These are phyloP conservation scores for Clohesyomyces aquaticus DNA, from an alignment of 495 filamentous ascomycete genomes.

Conservation along the genomic window DNA sequence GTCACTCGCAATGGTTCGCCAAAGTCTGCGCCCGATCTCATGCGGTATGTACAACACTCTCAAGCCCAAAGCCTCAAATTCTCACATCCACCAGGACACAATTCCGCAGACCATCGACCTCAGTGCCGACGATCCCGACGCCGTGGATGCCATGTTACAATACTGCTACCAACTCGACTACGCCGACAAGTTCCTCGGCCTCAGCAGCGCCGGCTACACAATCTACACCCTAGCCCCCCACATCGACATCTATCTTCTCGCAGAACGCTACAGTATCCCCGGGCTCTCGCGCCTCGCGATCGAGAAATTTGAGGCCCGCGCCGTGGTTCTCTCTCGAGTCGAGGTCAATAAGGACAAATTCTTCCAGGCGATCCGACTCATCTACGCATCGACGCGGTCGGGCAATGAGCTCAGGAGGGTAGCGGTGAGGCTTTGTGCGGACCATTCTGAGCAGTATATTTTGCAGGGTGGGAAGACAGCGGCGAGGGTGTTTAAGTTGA, in stretches of 20 bases:
- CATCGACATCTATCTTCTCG: constrained; percentile 24
- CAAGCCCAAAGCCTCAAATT: too few species aligned
- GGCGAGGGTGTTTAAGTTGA: constrained; percentile 26
- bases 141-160: constrained; percentile 30
- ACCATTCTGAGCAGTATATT: constrained; percentile 22
- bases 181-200: constrained; percentile 27
- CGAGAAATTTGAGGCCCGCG: constrained; percentile 26
- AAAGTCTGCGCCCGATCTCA: constrained; percentile 16
- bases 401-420: constrained; percentile 8
- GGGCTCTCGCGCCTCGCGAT: constrained; percentile 20
- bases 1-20: constrained; percentile 30
- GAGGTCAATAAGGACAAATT: constrained; percentile 29
- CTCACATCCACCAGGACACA: constrained; percentile 6
- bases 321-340: constrained; percentile 15
- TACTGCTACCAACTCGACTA: constrained; percentile 30
- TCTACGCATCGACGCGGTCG: constrained; percentile 19
- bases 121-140: constrained; percentile 30
- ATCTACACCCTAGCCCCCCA: constrained; percentile 26
- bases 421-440: constrained; percentile 18
- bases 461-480: constrained; percentile 25
- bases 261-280: constrained; percentile 17
- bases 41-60: too few species aligned
- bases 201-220: constrained; percentile 24
- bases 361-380: constrained; percentile 27
- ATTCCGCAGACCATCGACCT: constrained; percentile 13